phyloP scores from a whole-genome alignment of 768 basidiomycete genomes.

The Termitomyces sp. region DNA sequence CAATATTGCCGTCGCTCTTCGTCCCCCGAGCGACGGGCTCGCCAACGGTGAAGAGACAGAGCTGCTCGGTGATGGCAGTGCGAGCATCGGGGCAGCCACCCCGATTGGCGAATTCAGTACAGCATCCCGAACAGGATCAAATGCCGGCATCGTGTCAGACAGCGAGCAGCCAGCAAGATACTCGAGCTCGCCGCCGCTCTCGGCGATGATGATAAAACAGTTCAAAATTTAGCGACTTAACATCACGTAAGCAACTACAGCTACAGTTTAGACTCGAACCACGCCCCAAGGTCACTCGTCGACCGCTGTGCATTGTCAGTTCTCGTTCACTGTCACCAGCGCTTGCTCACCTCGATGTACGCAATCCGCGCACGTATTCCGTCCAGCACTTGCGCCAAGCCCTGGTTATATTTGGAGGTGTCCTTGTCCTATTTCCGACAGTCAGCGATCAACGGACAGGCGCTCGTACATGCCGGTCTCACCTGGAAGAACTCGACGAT shows the following conservation, averaged over 20 bases:
- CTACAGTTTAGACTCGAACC: slow-evolving; percentile 36
- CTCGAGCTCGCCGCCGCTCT: slow-evolving; percentile 16
- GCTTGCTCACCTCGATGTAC: slow-evolving; percentile 52
- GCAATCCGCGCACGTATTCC: slow-evolving; percentile 52
- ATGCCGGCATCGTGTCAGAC: slow-evolving; percentile 52
- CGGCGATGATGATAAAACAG: slow-evolving; percentile 17
- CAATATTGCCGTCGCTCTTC: slow-evolving; percentile 73
- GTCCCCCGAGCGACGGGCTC: slow-evolving; percentile 45
- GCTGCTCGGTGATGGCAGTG: slow-evolving; percentile 19
- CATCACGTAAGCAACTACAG: slow-evolving; percentile 19
- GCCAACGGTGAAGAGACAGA: slow-evolving; percentile 29
- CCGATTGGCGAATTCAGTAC: slow-evolving; percentile 72
- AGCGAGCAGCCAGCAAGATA: slow-evolving; percentile 12
- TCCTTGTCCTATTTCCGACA: slow-evolving; percentile 49
- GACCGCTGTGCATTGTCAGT: slow-evolving; percentile 40
- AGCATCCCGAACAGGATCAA: slow-evolving; percentile 86
- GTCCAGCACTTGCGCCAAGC: slow-evolving; percentile 65
- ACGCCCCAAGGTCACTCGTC: slow-evolving; percentile 46
- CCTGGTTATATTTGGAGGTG: slow-evolving; percentile 60
- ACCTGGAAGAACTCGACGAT: slow-evolving; percentile 76
- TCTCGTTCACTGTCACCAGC: neutral
- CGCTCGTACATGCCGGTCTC: slow-evolving; percentile 12
- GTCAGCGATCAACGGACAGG: slow-evolving; percentile 13
- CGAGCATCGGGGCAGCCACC: slow-evolving; percentile 27
- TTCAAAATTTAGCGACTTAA: slow-evolving; percentile 16